These are phyloP conservation scores for Hanseniaspora vineae DNA, from an alignment of 805 yeast species.

Conservation along the genomic window DNA sequence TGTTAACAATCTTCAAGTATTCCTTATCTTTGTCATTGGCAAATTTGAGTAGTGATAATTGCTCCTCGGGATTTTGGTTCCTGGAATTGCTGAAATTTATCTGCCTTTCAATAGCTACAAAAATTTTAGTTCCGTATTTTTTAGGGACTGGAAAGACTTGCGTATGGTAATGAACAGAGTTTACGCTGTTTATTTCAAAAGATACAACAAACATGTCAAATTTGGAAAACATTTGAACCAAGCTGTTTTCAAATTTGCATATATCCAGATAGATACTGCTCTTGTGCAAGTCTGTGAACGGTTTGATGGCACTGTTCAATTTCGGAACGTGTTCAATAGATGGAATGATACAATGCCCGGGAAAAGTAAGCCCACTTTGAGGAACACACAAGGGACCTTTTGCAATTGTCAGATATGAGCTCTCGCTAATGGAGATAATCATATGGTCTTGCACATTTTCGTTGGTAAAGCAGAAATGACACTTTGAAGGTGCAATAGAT, in stretches of 20 bases:
- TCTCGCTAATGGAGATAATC: constrained; percentile 61
- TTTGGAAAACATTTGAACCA: constrained; percentile 33
- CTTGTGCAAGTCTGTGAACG: constrained; percentile 15
- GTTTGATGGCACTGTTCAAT: constrained; percentile 14
- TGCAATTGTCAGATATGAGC: constrained; percentile 60
- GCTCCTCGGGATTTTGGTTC: constrained; percentile 27
- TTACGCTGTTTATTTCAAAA: constrained; percentile 54
- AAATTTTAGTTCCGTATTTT: constrained; percentile 31
- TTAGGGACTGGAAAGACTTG: constrained; percentile 65
- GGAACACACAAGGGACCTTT: constrained; percentile 72
- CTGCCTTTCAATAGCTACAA: constrained; percentile 32
- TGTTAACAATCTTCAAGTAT: constrained; percentile 18
- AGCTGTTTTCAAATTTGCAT: constrained; percentile 30
- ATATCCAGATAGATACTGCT: constrained; percentile 33
- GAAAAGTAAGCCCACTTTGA: constrained; percentile 35
- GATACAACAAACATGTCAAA: constrained; percentile 41
- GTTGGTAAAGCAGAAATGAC: constrained; percentile 78
- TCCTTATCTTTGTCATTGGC: constrained; percentile 13
- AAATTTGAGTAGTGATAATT: constrained; percentile 23
- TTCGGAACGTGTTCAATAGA: constrained; percentile 66
- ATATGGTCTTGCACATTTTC: constrained; percentile 68
- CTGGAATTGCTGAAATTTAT: constrained; percentile 35
- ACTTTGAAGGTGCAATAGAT: constrained; percentile 41
- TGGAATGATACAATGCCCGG: constrained; percentile 73
- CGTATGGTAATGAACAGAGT: constrained; percentile 61